Percentiles rank a stretch among this genome's conserved stretches.
Conservation (phyloP, 2,329 filamentous ascomycete species). For the Zymoseptoria crescenta region DNA sequence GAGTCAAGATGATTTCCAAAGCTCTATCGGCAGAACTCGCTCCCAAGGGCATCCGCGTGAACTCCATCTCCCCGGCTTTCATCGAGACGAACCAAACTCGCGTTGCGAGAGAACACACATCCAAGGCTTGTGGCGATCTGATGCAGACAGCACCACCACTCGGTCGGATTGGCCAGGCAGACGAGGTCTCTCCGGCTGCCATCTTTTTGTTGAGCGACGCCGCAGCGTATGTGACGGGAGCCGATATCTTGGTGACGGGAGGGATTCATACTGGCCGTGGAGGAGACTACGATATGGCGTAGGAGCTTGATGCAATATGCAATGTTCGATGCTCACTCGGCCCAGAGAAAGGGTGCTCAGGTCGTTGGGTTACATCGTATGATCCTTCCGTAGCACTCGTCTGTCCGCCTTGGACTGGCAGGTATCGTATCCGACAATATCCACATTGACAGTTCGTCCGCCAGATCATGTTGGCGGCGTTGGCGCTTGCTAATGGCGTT, state of each 20-base stretch:
- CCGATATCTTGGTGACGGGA: constrained; percentile 28
- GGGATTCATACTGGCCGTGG: constrained; percentile 22
- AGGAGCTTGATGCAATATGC: background rate
- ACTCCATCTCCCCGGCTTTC: constrained; percentile 23
- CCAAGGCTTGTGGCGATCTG: constrained; percentile 15
- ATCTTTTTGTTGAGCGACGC: constrained; percentile 38
- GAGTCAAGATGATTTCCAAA: constrained; percentile 20
- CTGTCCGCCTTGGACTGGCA: too few relatives aligned
- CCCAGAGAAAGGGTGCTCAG: too few relatives aligned
- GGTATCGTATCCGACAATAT: too few relatives aligned
- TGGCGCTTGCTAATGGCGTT: too few relatives aligned
- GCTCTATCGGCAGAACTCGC: constrained; percentile 32
- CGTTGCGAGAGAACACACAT: constrained; percentile 14
- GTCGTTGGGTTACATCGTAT: too few relatives aligned
- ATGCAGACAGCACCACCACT: constrained; percentile 20
- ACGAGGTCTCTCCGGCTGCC: constrained; percentile 26
- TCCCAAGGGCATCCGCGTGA: constrained; percentile 21
- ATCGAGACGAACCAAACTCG: constrained; percentile 22
- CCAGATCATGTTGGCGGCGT: too few relatives aligned
- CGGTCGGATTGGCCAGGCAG: constrained; percentile 17
- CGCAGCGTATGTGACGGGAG: constrained; percentile 35
- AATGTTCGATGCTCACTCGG: too few relatives aligned
- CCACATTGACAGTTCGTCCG: too few relatives aligned
- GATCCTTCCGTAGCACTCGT: too few relatives aligned
- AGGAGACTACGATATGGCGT: constrained; percentile 12